phyloP scores from a whole-genome alignment of 2,329 filamentous ascomycete species.

The Ampelomyces quisqualis region DNA sequence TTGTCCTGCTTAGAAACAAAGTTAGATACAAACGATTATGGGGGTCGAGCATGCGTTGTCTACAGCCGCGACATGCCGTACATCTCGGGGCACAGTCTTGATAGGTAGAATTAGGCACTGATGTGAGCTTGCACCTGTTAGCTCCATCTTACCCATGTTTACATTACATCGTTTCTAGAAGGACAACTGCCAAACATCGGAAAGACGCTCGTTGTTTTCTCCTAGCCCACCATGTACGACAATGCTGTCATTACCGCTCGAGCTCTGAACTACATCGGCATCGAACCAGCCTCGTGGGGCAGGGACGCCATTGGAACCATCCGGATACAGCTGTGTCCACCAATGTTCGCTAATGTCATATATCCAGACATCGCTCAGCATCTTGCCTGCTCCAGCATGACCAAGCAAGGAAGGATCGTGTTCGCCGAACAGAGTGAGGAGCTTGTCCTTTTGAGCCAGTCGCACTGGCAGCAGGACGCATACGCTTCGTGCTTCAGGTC shows the following conservation, averaged over 20 bases:
- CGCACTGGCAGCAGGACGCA: conserved; percentile 48
- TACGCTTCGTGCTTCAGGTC: conserved; percentile 55
- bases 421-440: conserved; percentile 58
- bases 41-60: no score
- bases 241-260: conserved; percentile 40
- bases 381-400: conserved; percentile 58
- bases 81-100: no score
- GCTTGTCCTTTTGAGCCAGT: conserved; percentile 37
- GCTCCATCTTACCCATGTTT: no score
- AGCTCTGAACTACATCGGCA: conserved; percentile 47
- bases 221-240: conserved; percentile 55
- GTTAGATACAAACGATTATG: no score
- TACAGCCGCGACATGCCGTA: no score
- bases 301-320: conserved; percentile 36
- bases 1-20: no score
- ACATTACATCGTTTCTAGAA: no score
- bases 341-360: conserved; percentile 43
- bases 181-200: conserved; percentile 52
- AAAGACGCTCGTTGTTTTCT: conserved; percentile 54
- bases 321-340: conserved; percentile 36
- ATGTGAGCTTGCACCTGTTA: no score
- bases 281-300: conserved; percentile 56
- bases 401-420: conserved; percentile 55
- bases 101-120: no score
- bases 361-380: conserved; percentile 55